phyloP scores from a whole-genome alignment of 768 basidiomycete genomes.

The Xanthoconium stramineum region DNA sequence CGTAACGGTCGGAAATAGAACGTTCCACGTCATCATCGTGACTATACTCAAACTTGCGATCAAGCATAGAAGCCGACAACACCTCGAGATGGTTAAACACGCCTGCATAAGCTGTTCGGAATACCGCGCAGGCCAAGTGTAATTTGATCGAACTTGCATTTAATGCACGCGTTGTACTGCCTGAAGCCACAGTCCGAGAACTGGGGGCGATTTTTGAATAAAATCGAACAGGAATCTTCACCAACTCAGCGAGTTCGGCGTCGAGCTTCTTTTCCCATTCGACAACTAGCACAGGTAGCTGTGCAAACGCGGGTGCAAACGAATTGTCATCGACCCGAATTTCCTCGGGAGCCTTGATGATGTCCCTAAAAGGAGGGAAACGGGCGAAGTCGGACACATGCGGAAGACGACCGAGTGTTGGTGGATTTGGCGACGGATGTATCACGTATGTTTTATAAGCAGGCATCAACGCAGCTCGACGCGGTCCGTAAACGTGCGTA shows the following conservation, averaged over 20 bases:
- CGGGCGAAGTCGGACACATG: background rate
- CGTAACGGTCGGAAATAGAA: background rate
- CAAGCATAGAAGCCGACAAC: background rate
- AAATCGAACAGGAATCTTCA: background rate
- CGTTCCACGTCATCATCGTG: background rate
- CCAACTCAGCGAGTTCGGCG: slow-evolving; percentile 1
- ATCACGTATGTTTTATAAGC: background rate
- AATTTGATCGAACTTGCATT: background rate
- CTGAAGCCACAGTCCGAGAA: background rate
- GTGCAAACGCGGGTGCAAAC: slow-evolving; percentile 2
- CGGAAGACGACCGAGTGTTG: background rate
- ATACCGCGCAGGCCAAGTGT: slow-evolving; percentile 7
- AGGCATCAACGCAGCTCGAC: background rate
- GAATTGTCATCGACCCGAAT: background rate
- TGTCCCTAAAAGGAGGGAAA: background rate
- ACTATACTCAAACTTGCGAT: too few relatives aligned
- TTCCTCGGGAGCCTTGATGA: background rate
- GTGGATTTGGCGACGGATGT: background rate
- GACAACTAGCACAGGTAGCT: slow-evolving; percentile 1
- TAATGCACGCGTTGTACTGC: background rate
- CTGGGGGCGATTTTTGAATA: background rate
- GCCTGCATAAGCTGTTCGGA: background rate
- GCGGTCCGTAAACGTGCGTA: background rate
- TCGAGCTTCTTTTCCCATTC: slow-evolving; percentile 10
- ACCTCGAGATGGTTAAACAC: background rate